Evolutionary conservation across 164 flowering plant genomes (phyloP).

Genomic region (Chimonanthus praecox): DNA sequence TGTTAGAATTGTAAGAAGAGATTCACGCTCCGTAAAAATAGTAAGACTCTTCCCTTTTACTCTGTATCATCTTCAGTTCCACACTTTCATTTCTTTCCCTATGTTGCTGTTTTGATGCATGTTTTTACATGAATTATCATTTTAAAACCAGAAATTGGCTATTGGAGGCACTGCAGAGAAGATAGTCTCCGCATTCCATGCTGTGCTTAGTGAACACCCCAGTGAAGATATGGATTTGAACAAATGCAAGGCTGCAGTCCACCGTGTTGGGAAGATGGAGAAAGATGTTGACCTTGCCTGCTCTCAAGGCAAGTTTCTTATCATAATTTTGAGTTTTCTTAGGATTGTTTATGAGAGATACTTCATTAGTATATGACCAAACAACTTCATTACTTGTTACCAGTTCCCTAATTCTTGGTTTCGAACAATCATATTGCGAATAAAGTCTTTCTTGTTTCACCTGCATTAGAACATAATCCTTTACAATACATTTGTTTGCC

Average conservation of each 20-base stretch:
- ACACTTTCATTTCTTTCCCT: background rate
- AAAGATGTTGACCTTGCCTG: constrained; percentile 68
- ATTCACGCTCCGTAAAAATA: constrained; percentile 80
- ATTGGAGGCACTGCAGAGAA: constrained; percentile 81
- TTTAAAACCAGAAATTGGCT: constrained; percentile 62
- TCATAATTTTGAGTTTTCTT: background rate
- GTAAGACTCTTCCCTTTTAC: constrained; percentile 34
- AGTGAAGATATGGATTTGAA: constrained; percentile 65
- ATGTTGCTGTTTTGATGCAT: background rate
- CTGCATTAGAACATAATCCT: background rate
- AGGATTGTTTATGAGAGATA: background rate
- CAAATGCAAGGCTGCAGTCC: constrained; percentile 73
- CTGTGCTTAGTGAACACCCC: constrained; percentile 57
- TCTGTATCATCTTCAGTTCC: background rate
- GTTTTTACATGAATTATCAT: background rate
- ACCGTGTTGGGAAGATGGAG: constrained; percentile 77
- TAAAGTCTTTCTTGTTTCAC: background rate
- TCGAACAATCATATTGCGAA: background rate
- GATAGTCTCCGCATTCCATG: constrained; percentile 82
- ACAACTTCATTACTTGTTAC: background rate
- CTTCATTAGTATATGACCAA: background rate
- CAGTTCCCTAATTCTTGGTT: background rate
- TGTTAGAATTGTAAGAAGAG: constrained; percentile 65
- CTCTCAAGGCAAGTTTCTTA: constrained; percentile 41
- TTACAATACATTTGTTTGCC: background rate